Evolutionary conservation across 345 rosid species (phyloP).

Genomic region (Pugionium dolabratum): DNA sequence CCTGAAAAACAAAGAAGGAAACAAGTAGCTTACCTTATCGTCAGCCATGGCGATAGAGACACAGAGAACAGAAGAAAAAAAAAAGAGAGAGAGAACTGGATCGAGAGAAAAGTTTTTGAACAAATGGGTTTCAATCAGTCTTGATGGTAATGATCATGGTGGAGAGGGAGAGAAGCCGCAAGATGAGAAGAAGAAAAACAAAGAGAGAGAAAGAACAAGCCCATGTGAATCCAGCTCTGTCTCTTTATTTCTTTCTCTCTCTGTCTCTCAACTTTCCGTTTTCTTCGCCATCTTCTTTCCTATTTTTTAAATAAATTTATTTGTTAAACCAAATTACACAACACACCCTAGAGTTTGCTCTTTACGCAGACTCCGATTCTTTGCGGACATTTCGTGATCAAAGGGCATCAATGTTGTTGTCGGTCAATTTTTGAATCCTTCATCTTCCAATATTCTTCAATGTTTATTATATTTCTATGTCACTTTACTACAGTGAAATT

Average conservation of each 20-base stretch:
- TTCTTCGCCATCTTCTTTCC: conserved; percentile 37
- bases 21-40: conserved; percentile 56
- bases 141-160: conserved; percentile 47
- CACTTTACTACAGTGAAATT: too few species aligned
- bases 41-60: conserved; percentile 60
- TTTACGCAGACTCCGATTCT: conserved; percentile 16
- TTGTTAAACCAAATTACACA: not conserved
- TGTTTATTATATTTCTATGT: too few species aligned
- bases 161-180: conserved; percentile 39
- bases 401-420: conserved; percentile 26
- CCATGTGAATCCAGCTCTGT: conserved; percentile 57
- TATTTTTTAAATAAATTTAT: not conserved
- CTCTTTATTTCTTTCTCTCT: conserved; percentile 8
- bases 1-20: not conserved
- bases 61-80: conserved; percentile 13
- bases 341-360: conserved; percentile 10
- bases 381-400: conserved; percentile 30
- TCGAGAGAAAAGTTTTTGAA: conserved; percentile 30
- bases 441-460: not conserved
- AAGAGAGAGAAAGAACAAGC: conserved; percentile 45
- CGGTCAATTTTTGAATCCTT: conserved; percentile 31
- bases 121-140: conserved; percentile 39
- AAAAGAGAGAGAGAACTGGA: conserved; percentile 23
- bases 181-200: conserved; percentile 29
- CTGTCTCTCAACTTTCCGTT: conserved; percentile 44